Percentiles rank a stretch among this genome's conserved stretches.
Evolutionary conservation across 1,284 basidiomycete species (phyloP).

Genomic region (Puccinia coronata): DNA sequence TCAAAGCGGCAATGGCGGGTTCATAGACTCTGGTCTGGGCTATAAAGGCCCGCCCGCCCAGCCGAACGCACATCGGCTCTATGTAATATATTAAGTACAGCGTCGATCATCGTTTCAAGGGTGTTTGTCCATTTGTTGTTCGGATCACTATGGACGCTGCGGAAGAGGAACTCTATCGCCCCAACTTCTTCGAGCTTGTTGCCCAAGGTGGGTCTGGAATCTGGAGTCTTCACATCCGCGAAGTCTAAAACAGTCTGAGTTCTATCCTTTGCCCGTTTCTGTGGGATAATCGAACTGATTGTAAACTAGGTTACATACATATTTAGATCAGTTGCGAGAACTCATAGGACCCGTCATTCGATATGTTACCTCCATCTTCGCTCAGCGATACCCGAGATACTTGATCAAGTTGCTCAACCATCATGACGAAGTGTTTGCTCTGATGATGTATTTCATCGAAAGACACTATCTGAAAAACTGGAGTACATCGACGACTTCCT

Average conservation of each 20-base stretch:
- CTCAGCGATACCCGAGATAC: constrained; percentile 91
- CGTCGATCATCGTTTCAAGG: no score
- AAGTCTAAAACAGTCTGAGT: not conserved
- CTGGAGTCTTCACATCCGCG: not conserved
- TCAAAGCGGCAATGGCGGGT: no score
- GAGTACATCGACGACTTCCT: constrained; percentile 62
- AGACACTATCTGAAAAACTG: constrained; percentile 81
- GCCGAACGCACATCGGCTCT: no score
- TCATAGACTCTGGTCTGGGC: no score
- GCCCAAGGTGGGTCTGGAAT: constrained; percentile 66
- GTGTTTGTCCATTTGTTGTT: no score
- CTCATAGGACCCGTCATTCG: constrained; percentile 91
- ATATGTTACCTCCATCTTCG: constrained; percentile 94
- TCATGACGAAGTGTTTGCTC: constrained; percentile 93
- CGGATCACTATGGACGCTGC: no score
- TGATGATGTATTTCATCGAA: constrained; percentile 85
- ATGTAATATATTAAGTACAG: no score
- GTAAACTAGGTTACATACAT: not conserved
- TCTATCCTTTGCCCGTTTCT: not conserved
- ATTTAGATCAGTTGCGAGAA: constrained; percentile 78
- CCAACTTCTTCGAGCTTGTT: constrained; percentile 90
- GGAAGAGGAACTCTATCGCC: constrained; percentile 64
- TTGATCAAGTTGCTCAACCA: constrained; percentile 85
- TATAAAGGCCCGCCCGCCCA: no score
- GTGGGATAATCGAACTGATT: not conserved